Conservation (phyloP, 2,329 filamentous ascomycete genomes). For the Fusarium pseudograminearum region DNA sequence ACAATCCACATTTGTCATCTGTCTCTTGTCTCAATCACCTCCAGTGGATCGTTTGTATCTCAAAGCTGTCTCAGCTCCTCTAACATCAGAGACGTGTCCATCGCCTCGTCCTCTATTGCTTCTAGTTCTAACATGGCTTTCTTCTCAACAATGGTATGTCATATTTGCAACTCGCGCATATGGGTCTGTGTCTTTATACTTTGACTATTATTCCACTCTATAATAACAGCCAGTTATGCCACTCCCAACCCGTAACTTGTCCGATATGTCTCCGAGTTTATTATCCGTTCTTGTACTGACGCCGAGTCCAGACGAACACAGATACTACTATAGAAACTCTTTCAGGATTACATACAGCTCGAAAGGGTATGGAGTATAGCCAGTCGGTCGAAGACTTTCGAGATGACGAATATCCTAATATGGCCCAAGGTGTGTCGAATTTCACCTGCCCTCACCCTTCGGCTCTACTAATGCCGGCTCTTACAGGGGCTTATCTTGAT, state of each 20-base stretch:
- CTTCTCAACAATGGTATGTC: conserved; percentile 38
- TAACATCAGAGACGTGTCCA: not conserved
- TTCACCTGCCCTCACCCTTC: not conserved
- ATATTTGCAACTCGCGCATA: not conserved
- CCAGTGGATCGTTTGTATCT: not conserved
- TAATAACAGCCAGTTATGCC: not conserved
- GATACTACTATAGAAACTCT: conserved; percentile 20
- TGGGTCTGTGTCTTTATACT: not conserved
- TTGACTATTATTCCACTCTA: not conserved
- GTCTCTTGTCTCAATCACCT: not conserved
- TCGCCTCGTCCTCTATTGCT: not conserved
- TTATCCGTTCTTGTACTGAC: not conserved
- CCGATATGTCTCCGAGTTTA: not conserved
- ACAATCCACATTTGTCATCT: not conserved
- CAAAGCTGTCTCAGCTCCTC: conserved; percentile 8
- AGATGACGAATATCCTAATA: conserved; percentile 47
- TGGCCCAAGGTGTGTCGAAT: conserved; percentile 42
- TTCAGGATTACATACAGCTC: conserved; percentile 13
- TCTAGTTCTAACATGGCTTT: conserved; percentile 14
- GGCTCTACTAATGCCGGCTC: conserved; percentile 12
- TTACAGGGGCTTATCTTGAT: conserved; percentile 63
- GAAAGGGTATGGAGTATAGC: conserved; percentile 44
- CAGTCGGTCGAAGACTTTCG: conserved; percentile 42
- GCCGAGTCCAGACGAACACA: conserved; percentile 21
- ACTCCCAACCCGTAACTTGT: not conserved